Percentiles rank a stretch among this genome's conserved stretches.
Conservation (phyloP, 2,329 filamentous ascomycete genomes). For the Diplodia mutila region DNA sequence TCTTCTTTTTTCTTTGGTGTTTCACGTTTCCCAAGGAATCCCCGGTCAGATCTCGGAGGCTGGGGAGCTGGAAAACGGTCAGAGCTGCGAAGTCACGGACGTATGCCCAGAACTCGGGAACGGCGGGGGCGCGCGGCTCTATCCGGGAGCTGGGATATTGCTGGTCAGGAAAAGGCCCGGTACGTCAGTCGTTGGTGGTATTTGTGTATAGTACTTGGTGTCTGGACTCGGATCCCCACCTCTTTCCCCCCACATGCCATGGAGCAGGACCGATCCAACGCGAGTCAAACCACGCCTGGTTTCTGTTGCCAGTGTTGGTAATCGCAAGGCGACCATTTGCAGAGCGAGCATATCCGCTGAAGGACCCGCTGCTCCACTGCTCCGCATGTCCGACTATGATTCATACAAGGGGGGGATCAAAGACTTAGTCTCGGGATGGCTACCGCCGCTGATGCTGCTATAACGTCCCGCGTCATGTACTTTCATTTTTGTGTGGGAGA, state of each 20-base stretch:
- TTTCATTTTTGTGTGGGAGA: background rate
- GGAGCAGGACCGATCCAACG: slow-evolving; percentile 2
- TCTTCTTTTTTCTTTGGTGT: background rate
- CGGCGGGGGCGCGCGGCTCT: slow-evolving; percentile 8
- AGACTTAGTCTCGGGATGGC: background rate
- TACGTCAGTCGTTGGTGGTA: background rate
- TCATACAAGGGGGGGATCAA: background rate
- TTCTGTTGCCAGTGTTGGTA: background rate
- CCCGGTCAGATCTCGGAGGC: background rate
- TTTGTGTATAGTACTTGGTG: background rate
- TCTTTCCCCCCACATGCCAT: background rate
- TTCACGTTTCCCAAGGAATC: background rate
- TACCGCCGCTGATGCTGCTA: background rate
- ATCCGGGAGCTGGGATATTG: slow-evolving; percentile 7
- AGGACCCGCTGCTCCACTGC: background rate
- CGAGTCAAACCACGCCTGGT: slow-evolving; percentile 8
- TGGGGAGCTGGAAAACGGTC: background rate
- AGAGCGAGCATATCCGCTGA: background rate
- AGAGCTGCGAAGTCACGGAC: background rate
- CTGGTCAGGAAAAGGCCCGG: background rate
- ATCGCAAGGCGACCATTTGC: slow-evolving; percentile 10
- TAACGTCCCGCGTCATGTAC: background rate
- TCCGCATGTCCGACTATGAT: background rate
- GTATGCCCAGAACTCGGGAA: slow-evolving; percentile 5
- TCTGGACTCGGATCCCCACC: background rate